phyloP scores from a whole-genome alignment of 768 basidiomycete genomes.

The Lyophyllum decastes region DNA sequence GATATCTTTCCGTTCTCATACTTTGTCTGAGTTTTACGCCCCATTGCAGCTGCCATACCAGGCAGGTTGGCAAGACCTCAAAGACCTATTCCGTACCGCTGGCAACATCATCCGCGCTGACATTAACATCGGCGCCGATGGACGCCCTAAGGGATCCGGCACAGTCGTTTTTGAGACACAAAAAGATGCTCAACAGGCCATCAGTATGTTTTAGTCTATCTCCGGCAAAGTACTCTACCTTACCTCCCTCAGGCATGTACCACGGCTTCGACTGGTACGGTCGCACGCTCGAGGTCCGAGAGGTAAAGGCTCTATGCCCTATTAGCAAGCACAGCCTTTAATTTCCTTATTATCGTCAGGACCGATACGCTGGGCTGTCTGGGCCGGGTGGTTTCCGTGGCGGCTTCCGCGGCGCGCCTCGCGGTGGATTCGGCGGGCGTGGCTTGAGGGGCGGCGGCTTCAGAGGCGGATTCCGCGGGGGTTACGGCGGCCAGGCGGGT shows the following conservation, averaged over 20 bases:
- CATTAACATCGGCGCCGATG: slow-evolving; percentile 91
- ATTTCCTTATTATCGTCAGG: slow-evolving; percentile 40
- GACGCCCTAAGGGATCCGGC: slow-evolving; percentile 94
- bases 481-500: slow-evolving; percentile 51
- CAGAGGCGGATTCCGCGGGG: slow-evolving; percentile 45
- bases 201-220: slow-evolving; percentile 59
- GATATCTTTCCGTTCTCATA: slow-evolving; percentile 21
- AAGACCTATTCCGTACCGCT: slow-evolving; percentile 94
- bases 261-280: slow-evolving; percentile 99
- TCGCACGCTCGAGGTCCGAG: slow-evolving; percentile 91
- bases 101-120: slow-evolving; percentile 96
- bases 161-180: slow-evolving; percentile 93
- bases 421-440: slow-evolving; percentile 34
- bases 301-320: slow-evolving; percentile 48
- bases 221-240: slow-evolving; percentile 4
- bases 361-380: slow-evolving; percentile 85
- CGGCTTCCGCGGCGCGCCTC: slow-evolving; percentile 42
- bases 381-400: slow-evolving; percentile 68
- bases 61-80: slow-evolving; percentile 99
- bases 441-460: slow-evolving; percentile 36
- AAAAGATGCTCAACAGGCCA: slow-evolving; percentile 90
- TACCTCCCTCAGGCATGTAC: slow-evolving; percentile 73
- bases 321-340: neutral
- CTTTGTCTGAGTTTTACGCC: slow-evolving; percentile 2
- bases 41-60: slow-evolving; percentile 82